Base-by-base conservation (phyloP, 2,329 filamentous ascomycete species). In the Talaromyces sp. region DNA sequence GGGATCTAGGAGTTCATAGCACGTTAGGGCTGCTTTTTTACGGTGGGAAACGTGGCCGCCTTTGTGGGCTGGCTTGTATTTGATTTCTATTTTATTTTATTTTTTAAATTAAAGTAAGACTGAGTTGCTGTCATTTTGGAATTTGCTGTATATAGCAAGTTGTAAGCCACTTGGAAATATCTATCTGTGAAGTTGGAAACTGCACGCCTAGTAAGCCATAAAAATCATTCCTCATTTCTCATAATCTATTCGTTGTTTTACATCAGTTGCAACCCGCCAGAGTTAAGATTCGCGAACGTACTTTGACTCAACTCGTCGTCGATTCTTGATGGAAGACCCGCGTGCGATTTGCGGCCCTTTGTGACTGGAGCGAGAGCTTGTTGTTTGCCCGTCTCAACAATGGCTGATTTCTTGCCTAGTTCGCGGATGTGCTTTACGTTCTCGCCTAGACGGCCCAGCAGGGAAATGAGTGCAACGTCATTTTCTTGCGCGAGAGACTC, bases 401-500 rank as follows among this genome's bases (percentile, higher is more conserved):
- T 77, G 37, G 80, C 76, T 69, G 89, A 91, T 77, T 93, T 96
- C 72, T 87, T 88, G 50, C 92, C 91, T 1, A 94, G 80, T 57
- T 92, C 88, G 62, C 90, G 86, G 27, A 90, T 88, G 39, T 87
- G 85, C 64, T 86, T 86, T 22, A 93, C 83, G 67, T 88, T 90
- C 67, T 90, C 85, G 68, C 93, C 88, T 35, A 97, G 84, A 24
- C 86, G 84, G 52, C 91, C 89, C 9, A 98, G 84, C 1, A 98
- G 81, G 4, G 87, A 86, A 59, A 96, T 85, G 2, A 97, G 84
- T 63, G 89, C 84, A 33, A 97, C 92, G 71, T 98, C 92, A 72
- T 96, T 95, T 67, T 88, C 84, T 78, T 97, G 91, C 62, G 90
- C 87, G 43, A 90, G 82, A 43, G 91, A 85, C 76, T 96, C 90